Percentiles rank a stretch among this genome's conserved stretches.
phyloP scores from a whole-genome alignment of 441 rosid species.

The Erodium texanum region DNA sequence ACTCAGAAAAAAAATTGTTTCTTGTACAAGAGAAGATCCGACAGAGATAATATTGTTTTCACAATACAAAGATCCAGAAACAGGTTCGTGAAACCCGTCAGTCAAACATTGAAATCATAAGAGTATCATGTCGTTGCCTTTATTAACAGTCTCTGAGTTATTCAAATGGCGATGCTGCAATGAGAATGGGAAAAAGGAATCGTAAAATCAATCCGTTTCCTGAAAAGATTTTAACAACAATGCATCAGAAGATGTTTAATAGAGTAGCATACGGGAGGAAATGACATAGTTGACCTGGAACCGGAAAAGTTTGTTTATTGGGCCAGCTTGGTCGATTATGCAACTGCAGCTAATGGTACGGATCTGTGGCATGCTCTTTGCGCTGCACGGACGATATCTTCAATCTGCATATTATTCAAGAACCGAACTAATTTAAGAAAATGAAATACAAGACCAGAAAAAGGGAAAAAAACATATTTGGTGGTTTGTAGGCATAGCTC shows the following conservation, averaged over 20 bases:
- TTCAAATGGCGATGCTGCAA: conserved; percentile 19
- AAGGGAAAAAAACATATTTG: not conserved
- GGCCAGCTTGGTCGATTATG: not conserved
- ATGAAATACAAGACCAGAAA: too few relatives aligned
- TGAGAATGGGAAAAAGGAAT: too few relatives aligned
- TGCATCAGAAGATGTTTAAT: too few relatives aligned
- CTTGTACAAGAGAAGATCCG: too few relatives aligned
- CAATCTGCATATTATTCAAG: conserved; percentile 37
- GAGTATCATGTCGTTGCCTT: not conserved
- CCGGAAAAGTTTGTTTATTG: not conserved
- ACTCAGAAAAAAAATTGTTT: too few relatives aligned
- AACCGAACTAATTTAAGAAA: conserved; percentile 3
- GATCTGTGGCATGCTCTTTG: conserved; percentile 73
- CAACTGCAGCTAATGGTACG: not conserved
- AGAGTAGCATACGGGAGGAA: too few relatives aligned
- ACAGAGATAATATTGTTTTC: too few relatives aligned
- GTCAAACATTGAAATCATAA: not conserved
- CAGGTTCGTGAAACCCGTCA: too few relatives aligned
- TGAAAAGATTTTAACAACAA: too few relatives aligned
- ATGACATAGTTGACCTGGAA: not conserved
- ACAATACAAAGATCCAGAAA: too few relatives aligned
- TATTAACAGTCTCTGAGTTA: conserved; percentile 19
- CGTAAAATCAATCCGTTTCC: too few relatives aligned
- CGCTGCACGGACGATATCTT: conserved; percentile 68
- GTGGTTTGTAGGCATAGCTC: not conserved